Conservation (phyloP, 2,329 filamentous ascomycete genomes). For the Rosellinia necatrix region DNA sequence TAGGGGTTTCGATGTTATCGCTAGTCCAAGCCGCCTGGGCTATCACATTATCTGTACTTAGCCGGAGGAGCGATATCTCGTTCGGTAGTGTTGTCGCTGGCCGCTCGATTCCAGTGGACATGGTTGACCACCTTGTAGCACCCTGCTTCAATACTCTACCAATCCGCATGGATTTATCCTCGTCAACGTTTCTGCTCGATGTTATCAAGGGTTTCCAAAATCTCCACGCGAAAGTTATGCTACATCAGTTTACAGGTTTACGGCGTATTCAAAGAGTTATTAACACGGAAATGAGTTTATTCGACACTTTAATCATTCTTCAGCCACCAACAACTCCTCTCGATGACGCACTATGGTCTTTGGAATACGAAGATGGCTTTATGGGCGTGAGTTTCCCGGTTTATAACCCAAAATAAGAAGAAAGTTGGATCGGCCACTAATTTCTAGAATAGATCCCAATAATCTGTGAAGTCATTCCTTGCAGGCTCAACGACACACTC, state of each 20-base stretch:
- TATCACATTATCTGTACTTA: conserved; percentile 61
- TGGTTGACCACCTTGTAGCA: conserved; percentile 74
- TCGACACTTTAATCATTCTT: conserved; percentile 80
- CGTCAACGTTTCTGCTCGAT: conserved; percentile 55
- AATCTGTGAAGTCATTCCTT: conserved; percentile 74
- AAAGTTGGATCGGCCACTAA: conserved; percentile 32
- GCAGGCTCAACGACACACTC: conserved; percentile 55
- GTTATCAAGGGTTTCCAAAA: conserved; percentile 65
- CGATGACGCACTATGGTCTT: conserved; percentile 58
- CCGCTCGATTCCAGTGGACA: conserved; percentile 67
- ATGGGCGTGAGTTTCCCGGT: conserved; percentile 65
- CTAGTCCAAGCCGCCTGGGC: conserved; percentile 76
- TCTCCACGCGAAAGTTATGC: conserved; percentile 64
- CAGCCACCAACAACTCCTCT: conserved; percentile 68
- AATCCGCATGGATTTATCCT: conserved; percentile 61
- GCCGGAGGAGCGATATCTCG: conserved; percentile 68
- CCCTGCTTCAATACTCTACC: conserved; percentile 93
- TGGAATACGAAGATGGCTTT: conserved; percentile 60
- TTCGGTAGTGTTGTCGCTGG: conserved; percentile 89
- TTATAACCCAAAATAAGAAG: not conserved
- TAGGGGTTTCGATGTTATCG: conserved; percentile 67
- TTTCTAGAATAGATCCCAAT: conserved; percentile 60
- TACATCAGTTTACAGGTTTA: conserved; percentile 76
- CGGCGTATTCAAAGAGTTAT: conserved; percentile 67
- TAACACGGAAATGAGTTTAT: conserved; percentile 58